phyloP scores from a whole-genome alignment of 352 stramenopile genomes.

The Globisporangium recalcitrans region DNA sequence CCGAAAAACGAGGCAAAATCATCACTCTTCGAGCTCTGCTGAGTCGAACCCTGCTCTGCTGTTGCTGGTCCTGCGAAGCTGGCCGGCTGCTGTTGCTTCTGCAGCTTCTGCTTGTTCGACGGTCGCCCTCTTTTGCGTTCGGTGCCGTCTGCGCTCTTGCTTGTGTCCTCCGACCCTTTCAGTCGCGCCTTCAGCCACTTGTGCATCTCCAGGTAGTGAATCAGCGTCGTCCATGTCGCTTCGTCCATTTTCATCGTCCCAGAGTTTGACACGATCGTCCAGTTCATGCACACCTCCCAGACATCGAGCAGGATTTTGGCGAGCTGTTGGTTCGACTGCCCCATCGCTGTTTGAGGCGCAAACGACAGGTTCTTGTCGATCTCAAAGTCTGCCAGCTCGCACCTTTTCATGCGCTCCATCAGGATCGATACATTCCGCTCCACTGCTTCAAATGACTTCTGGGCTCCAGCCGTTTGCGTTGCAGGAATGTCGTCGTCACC shows the following conservation, averaged over 20 bases:
- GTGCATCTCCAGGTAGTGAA: constrained; percentile 30
- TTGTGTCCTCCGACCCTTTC: constrained; percentile 13
- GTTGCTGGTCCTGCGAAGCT: neutral
- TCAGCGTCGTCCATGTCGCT: constrained; percentile 20
- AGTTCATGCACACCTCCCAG: constrained; percentile 41
- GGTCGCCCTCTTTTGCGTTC: constrained; percentile 19
- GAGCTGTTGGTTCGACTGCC: constrained; percentile 29
- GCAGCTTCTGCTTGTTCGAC: constrained; percentile 13
- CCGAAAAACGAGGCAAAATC: constrained; percentile 18
- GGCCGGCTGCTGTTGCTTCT: neutral
- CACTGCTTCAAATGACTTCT: constrained; percentile 20
- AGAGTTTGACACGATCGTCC: constrained; percentile 15
- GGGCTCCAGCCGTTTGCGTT: constrained; percentile 27
- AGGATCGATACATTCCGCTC: constrained; percentile 25
- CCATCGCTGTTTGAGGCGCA: constrained; percentile 18
- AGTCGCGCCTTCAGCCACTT: constrained; percentile 25
- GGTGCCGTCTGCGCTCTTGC: neutral
- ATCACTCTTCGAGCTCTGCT: constrained; percentile 5
- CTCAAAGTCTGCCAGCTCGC: constrained; percentile 42
- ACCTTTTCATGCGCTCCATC: constrained; percentile 44
- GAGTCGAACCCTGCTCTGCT: neutral
- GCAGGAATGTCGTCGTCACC: constrained; percentile 26
- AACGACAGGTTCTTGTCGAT: constrained; percentile 45
- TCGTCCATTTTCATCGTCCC: constrained; percentile 7
- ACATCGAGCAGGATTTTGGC: constrained; percentile 25